Base-by-base conservation (phyloP, 352 stramenopile genomes). In the Pythium graminicola region DNA sequence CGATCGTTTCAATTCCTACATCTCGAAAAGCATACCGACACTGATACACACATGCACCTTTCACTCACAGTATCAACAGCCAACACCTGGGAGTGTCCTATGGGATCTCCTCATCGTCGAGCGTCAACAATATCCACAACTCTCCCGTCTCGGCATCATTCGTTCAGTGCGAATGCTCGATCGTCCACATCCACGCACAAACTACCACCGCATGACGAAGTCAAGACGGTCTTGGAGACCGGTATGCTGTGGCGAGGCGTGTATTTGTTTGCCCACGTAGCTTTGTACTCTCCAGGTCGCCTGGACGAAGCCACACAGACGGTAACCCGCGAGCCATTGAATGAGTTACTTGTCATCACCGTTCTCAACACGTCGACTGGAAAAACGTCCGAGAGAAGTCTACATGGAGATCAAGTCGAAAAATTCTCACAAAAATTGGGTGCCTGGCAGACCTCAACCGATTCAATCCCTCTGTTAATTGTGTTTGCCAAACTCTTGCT, bases 201-300 rank as follows among this genome's bases (percentile, higher is more conserved):
- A 41, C 13, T 19, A 29, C 22, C 36, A 1, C 2, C 48, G 13
- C 16, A 47, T 17, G 40, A 67, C 0, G 7, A 50, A 26, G 1
- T 60, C 38, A 60, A 60, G n/a, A 55, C 64, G 5, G 27, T 85
- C 33, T 50, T 85, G 6, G 65, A 88, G 41, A 72, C 69, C 0
- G 77, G 77, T 1, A 36, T 85, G 26, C 54, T 88, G 24, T 88
- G 74, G 74, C 72, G 67, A 19, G 69, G 69, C 33, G 54, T 49
- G 13, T 86, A 84, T 40, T 54, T 86, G 13, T 53, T 86, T 13
- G 67, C 56, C 20, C 67, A 71, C 14, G 57, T 81, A 4, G 31
- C 60, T 2, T 49, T 76, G 1, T 49, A 68, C n/a, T 50, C 32
- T 27, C 45, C 51, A 20, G 62, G 69, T 10, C 22, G 17, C 23